Evolutionary conservation across 1,284 basidiomycete species (phyloP), one percentile per base, ranked within the genome.

Genomic region (Cryptococcus hybrid): DNA sequence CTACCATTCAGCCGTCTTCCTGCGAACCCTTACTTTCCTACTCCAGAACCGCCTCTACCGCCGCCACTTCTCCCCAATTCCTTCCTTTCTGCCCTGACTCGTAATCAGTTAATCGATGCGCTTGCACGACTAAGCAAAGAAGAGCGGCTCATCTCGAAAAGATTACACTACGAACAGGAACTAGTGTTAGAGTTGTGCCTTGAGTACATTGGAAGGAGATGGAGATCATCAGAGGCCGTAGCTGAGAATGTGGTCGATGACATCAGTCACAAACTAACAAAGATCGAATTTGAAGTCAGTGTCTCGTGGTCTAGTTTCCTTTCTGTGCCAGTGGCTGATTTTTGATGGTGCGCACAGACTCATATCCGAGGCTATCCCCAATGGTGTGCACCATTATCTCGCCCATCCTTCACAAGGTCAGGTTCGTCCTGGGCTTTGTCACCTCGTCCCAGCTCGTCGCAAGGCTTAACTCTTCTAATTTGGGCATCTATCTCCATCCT

Each of bases 211-310:
- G 66, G 63, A 1, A 48, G 57, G 13, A 40, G 63, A 39, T 73
- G 71, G 73, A 53, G 67, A 12, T 24, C n/a, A 5, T 34, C 46
- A 13, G 36, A 36, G 35, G 36, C 7, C 6, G 37, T 50, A 0
- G 18, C 5, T 13, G 35, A 37, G 5, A 54, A 24, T 24, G 35
- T 64, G 2, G 61, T 69, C 0, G 73, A 73, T 34, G 56, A 53
- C 13, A 65, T 73, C 18, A 60, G 63, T 3, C 61, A 52, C 34
- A 67, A 70, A 40, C 54, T 74, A 4, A 62, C 64, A 0, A 70
- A 75, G 54, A 56, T 70, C 7, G 70, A 68, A 42, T 64, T 68
- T 40, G 70, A 75, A 56, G 71, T 75, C 55, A 59, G 67, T 59
- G 30, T 24, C 24, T 24, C 24, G 24, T 24, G 24, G 24, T 24